These are phyloP conservation scores for Amanita brunnescens DNA, from an alignment of 768 basidiomycete genomes.

Conservation along the genomic window DNA sequence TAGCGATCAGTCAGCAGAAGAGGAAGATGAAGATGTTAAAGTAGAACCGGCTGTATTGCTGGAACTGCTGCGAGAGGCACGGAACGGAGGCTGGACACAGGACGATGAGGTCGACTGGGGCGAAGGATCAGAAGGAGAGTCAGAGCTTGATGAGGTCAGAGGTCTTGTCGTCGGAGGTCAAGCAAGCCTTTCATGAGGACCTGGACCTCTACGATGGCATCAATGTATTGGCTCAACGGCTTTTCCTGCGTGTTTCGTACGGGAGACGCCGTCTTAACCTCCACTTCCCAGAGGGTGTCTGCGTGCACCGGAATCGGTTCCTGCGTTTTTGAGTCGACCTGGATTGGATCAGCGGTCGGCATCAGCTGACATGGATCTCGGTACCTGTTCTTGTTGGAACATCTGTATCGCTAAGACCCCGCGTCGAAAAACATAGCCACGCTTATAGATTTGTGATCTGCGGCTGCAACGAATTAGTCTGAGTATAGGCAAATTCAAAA, in stretches of 20 bases:
- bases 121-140: constrained; percentile 19
- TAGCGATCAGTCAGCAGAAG: constrained; percentile 2
- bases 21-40: constrained; percentile 20
- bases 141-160: constrained; percentile 31
- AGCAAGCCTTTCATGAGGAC: constrained; percentile 77
- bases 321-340: constrained; percentile 72
- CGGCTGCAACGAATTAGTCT: constrained; percentile 26
- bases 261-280: constrained; percentile 77
- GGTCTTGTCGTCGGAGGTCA: constrained; percentile 68
- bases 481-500: neutral
- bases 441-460: constrained; percentile 73
- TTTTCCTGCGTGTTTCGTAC: constrained; percentile 71
- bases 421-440: constrained; percentile 68
- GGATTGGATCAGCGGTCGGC: neutral
- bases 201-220: constrained; percentile 75
- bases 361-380: constrained; percentile 8
- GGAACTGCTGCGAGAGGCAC: constrained; percentile 25
- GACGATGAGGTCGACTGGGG: constrained; percentile 39
- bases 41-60: constrained; percentile 28
- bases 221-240: constrained; percentile 60
- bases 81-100: constrained; percentile 16
- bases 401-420: constrained; percentile 68
- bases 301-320: constrained; percentile 70
- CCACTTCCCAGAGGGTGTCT: constrained; percentile 81
- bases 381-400: constrained; percentile 80